Base-by-base conservation (phyloP, 2,329 filamentous ascomycete genomes). In the Colletotrichum paranaense region DNA sequence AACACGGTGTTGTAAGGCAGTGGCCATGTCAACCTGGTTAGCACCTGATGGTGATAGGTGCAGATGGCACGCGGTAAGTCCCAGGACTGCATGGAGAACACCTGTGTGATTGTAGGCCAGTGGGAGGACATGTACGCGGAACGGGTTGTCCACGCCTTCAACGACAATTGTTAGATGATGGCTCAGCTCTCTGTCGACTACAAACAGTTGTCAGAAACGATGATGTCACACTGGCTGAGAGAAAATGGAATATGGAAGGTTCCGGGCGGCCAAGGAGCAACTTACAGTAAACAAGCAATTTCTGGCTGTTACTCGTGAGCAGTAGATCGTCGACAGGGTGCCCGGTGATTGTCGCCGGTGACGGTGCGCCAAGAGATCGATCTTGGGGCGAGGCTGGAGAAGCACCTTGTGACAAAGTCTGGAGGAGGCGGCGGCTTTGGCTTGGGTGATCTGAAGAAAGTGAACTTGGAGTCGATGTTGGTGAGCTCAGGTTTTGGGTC, bases 31-130 rank as follows among this genome's bases (percentile, higher is more conserved):
- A 1, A 67, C 42, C 2, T 73, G 72, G 2, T 62, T 67, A 19
- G 67, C 67, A 1, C 72, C 62, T 1, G 67, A 72, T 0, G 76
- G 63, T 1, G 75, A 78, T 4, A 75, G 69, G 8, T 74, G 19
- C 62, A 80, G 75, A 24, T 80, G 78, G 1, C 79, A 80, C 5
- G 78, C 62, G 0, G 79, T 68, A 2, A 80, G 46, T 0, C 79
- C 79, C 1, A 81, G 75, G 1, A 80, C 30, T 0, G 79, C 78
- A 26, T 81, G 78, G 0, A 80, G 62, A 1, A 80, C 77, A 0
- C 78, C 79, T 4, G 74, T 74, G 5, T 81, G 76, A 9, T 75
- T 75, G 24, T 76, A 74, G 0, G 77, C 78, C 3, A 80, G 73
- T 0, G 78, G 78, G 1, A 80, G 30, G 0, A 80, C 38, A 22